phyloP scores from a whole-genome alignment of 2,329 filamentous ascomycete genomes.

The Sclerotinia sclerotiorum region DNA sequence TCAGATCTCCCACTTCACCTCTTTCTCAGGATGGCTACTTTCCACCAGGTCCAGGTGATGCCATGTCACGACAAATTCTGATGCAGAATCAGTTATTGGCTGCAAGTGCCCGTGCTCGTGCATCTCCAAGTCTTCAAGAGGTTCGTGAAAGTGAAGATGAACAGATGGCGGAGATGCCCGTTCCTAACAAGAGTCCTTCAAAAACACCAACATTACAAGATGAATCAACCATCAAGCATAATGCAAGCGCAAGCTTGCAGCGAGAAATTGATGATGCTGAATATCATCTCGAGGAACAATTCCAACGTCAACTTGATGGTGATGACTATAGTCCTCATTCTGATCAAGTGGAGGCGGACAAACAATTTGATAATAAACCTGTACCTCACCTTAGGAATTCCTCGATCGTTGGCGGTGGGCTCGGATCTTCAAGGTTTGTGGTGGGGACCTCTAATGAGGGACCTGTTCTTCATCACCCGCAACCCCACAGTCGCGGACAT shows the following conservation, averaged over 20 bases:
- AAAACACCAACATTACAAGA: slow-evolving; percentile 52
- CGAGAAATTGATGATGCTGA: slow-evolving; percentile 83
- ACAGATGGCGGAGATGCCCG: slow-evolving; percentile 26
- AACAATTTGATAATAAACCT: slow-evolving; percentile 27
- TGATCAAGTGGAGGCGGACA: slow-evolving; percentile 37
- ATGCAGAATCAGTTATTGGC: slow-evolving; percentile 51
- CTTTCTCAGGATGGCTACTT: slow-evolving; percentile 48
- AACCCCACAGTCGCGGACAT: slow-evolving; percentile 71
- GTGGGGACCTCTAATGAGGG: slow-evolving; percentile 52
- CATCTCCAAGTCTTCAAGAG: slow-evolving; percentile 66
- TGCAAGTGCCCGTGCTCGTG: slow-evolving; percentile 45
- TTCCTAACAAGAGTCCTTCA: slow-evolving; percentile 49
- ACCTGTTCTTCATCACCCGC: slow-evolving; percentile 66
- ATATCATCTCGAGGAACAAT: slow-evolving; percentile 78
- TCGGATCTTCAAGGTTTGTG: slow-evolving; percentile 48
- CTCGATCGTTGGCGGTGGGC: slow-evolving; percentile 32
- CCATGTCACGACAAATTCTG: slow-evolving; percentile 47
- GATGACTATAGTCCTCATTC: slow-evolving; percentile 70
- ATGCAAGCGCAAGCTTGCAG: slow-evolving; percentile 75
- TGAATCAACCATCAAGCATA: slow-evolving; percentile 62
- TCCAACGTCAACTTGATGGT: slow-evolving; percentile 75
- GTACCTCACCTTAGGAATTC: slow-evolving; percentile 30
- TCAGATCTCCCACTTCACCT: slow-evolving; percentile 65
- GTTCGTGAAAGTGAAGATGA: slow-evolving; percentile 74
- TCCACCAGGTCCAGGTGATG: slow-evolving; percentile 38